phyloP scores from a whole-genome alignment of 2,329 filamentous ascomycete species.

The Aspergillus persii region DNA sequence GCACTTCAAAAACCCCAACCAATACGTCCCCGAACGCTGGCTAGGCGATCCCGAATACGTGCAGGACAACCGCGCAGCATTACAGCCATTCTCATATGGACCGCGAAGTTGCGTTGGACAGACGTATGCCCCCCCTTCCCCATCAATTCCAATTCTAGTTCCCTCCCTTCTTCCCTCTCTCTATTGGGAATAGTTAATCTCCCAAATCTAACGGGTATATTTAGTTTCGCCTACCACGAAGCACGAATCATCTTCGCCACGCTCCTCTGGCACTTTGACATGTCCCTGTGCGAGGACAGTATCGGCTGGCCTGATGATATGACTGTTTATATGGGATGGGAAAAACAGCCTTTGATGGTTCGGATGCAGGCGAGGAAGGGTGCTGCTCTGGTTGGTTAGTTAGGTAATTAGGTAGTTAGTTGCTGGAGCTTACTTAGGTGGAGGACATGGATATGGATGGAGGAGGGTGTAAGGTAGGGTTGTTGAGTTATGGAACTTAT shows the following conservation, averaged over 20 bases:
- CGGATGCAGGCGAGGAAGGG: neutral
- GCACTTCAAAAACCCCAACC: neutral
- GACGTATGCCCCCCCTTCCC: neutral
- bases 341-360: conserved; percentile 1
- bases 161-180: neutral
- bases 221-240: too few relatives aligned
- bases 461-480: too few relatives aligned
- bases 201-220: too few relatives aligned
- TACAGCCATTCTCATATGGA: neutral
- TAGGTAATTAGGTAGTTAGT: too few relatives aligned
- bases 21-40: neutral
- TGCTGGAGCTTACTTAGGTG: too few relatives aligned
- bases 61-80: neutral
- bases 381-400: too few relatives aligned
- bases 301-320: too few relatives aligned
- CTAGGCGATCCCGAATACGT: neutral
- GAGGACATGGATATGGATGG: too few relatives aligned
- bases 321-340: neutral
- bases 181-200: too few relatives aligned
- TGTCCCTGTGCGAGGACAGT: too few relatives aligned
- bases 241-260: neutral
- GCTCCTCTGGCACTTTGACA: neutral
- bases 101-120: neutral
- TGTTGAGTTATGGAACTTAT: too few relatives aligned
- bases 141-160: neutral